phyloP scores from a whole-genome alignment of 2,329 filamentous ascomycete species.

The Zasmidium citrigriseum region DNA sequence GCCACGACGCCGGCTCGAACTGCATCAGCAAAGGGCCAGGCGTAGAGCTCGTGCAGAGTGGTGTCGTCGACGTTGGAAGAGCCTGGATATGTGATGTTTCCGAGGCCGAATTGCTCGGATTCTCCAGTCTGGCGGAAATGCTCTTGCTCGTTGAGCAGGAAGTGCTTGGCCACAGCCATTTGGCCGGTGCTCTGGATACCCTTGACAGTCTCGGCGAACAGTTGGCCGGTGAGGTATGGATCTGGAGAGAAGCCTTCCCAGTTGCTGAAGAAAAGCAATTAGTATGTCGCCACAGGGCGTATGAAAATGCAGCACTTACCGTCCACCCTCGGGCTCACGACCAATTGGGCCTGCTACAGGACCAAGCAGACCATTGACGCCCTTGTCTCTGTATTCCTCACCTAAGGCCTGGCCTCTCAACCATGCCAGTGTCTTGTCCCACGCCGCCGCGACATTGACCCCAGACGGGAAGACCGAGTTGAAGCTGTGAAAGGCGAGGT shows the following conservation, averaged over 20 bases:
- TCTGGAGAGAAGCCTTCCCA: constrained; percentile 74
- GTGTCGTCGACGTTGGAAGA: constrained; percentile 65
- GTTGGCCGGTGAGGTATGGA: constrained; percentile 67
- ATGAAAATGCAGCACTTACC: background rate
- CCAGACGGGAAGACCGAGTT: constrained; percentile 79
- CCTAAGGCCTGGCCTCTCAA: constrained; percentile 73
- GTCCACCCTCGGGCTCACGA: constrained; percentile 43
- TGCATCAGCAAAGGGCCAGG: constrained; percentile 51
- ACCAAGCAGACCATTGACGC: constrained; percentile 71
- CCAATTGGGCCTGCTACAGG: constrained; percentile 76
- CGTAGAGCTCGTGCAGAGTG: constrained; percentile 50
- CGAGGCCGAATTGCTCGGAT: constrained; percentile 58
- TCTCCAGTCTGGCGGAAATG: constrained; percentile 61
- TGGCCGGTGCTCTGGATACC: constrained; percentile 81
- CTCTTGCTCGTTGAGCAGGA: constrained; percentile 70
- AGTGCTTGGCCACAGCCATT: constrained; percentile 81
- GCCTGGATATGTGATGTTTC: constrained; percentile 31
- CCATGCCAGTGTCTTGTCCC: constrained; percentile 70
- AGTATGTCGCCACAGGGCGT: background rate
- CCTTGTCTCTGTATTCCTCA: constrained; percentile 72
- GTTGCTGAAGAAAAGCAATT: constrained; percentile 57
- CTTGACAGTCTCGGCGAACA: constrained; percentile 60
- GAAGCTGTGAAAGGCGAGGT: constrained; percentile 66
- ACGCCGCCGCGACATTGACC: constrained; percentile 79
- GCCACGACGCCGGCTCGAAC: constrained; percentile 50